These are phyloP conservation scores for Linderina pennispora DNA, from an alignment of 192 early-diverging fungal genomes.

Conservation along the genomic window DNA sequence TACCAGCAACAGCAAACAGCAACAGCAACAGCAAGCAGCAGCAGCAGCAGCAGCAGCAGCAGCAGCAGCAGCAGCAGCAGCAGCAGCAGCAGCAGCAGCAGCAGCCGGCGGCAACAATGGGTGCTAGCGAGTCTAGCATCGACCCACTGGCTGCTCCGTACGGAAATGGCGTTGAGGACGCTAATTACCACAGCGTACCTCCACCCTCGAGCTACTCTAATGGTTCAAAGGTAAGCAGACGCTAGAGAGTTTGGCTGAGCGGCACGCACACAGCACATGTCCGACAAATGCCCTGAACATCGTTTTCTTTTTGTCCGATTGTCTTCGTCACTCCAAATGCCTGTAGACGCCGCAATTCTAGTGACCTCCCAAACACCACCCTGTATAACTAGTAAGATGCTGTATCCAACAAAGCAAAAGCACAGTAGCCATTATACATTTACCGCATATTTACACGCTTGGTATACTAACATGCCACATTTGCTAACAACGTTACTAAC, in stretches of 20 bases:
- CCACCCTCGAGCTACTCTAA: slow-evolving; percentile 23
- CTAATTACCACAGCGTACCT: slow-evolving; percentile 36
- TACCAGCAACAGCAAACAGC: slow-evolving; percentile 7
- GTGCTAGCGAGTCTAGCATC: too few relatives aligned
- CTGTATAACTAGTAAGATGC: neutral
- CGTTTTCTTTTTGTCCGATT: too few relatives aligned
- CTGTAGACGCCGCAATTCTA: too few relatives aligned
- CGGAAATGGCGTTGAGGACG: neutral
- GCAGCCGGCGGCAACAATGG: too few relatives aligned
- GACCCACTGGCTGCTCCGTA: too few relatives aligned
- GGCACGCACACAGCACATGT: neutral
- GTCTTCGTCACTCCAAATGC: too few relatives aligned
- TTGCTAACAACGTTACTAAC: too few relatives aligned
- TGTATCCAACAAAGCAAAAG: too few relatives aligned
- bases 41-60: slow-evolving; percentile 1
- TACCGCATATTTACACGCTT: too few relatives aligned
- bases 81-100: slow-evolving; percentile 5
- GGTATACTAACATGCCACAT: too few relatives aligned
- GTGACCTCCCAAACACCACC: neutral
- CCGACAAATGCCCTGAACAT: neutral
- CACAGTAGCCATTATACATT: too few relatives aligned
- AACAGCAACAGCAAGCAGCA: slow-evolving; percentile 4
- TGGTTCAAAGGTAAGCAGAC: slow-evolving; percentile 2
- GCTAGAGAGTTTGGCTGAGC: neutral
- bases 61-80: slow-evolving; percentile 3